Evolutionary conservation across 2,329 filamentous ascomycete genomes (phyloP).

Genomic region (Albophoma yamanashiensis): DNA sequence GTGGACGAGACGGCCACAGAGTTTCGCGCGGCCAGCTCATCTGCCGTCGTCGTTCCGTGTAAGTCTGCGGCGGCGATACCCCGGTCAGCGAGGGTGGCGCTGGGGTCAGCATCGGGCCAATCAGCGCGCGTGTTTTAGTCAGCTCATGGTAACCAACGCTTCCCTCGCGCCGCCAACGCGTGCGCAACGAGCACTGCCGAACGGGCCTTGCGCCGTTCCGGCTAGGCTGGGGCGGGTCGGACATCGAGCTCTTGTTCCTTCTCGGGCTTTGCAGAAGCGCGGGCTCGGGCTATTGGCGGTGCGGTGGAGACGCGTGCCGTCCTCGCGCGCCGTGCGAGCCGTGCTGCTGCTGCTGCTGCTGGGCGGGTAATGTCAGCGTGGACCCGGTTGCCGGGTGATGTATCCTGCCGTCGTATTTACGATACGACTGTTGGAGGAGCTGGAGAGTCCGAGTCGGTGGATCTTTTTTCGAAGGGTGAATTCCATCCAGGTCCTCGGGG

Average conservation of each 20-base stretch:
- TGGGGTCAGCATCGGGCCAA: constrained; percentile 12
- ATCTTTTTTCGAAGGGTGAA: neutral
- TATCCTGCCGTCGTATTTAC: neutral
- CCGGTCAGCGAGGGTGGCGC: neutral
- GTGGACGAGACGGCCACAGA: neutral
- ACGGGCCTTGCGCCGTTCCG: neutral
- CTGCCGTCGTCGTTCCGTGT: neutral
- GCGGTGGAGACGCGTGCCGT: neutral
- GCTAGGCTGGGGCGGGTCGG: neutral
- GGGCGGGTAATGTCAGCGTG: neutral
- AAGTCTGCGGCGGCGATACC: neutral
- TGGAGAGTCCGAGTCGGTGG: neutral
- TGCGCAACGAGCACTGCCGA: too few species aligned
- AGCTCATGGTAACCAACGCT: constrained; percentile 13
- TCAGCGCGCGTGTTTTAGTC: constrained; percentile 20
- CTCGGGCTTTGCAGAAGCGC: neutral
- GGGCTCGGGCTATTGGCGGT: neutral
- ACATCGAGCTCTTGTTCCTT: neutral
- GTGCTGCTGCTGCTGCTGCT: too few species aligned
- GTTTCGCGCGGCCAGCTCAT: neutral
- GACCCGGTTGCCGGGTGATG: neutral
- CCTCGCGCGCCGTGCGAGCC: neutral
- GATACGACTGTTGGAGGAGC: neutral
- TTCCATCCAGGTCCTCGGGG: neutral
- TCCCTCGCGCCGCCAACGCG: neutral